Percentiles rank a stretch among this genome's conserved stretches.
phyloP scores from a whole-genome alignment of 805 yeast species.

The Teunomyces lycoperdinae region DNA sequence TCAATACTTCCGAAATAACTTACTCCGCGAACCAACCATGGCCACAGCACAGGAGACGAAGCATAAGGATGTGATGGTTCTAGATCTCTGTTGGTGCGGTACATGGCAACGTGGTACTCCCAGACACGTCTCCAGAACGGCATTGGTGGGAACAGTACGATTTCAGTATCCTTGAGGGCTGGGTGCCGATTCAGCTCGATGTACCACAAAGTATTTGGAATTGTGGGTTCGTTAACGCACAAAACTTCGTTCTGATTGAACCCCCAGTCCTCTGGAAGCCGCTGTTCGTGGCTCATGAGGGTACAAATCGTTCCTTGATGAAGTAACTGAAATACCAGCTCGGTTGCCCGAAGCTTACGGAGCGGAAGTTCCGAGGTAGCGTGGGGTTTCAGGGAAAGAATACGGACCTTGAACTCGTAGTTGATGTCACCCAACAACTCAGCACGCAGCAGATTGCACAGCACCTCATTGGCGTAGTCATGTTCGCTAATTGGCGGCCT shows the following conservation, averaged over 20 bases:
- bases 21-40: conserved; percentile 55
- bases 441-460: conserved; percentile 58
- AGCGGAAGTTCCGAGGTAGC: conserved; percentile 30
- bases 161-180: conserved; percentile 24
- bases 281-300: conserved; percentile 67
- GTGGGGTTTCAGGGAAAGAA: conserved; percentile 33
- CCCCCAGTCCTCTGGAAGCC: conserved; percentile 78
- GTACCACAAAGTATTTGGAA: conserved; percentile 68
- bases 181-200: conserved; percentile 68
- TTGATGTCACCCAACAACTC: conserved; percentile 63
- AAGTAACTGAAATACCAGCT: conserved; percentile 64
- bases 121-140: conserved; percentile 48
- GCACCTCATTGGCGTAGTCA: conserved; percentile 84
- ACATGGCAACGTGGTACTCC: conserved; percentile 59
- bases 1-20: conserved; percentile 47
- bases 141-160: conserved; percentile 26
- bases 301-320: conserved; percentile 69
- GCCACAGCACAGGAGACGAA: conserved; percentile 65
- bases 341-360: conserved; percentile 50
- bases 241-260: conserved; percentile 82
- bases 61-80: conserved; percentile 28
- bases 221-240: conserved; percentile 73
- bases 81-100: conserved; percentile 35
- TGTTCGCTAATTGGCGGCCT: conserved; percentile 90
- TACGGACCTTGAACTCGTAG: conserved; percentile 67